phyloP scores from a whole-genome alignment of 2,329 filamentous ascomycete species.

The Aplosporella prunicola region DNA sequence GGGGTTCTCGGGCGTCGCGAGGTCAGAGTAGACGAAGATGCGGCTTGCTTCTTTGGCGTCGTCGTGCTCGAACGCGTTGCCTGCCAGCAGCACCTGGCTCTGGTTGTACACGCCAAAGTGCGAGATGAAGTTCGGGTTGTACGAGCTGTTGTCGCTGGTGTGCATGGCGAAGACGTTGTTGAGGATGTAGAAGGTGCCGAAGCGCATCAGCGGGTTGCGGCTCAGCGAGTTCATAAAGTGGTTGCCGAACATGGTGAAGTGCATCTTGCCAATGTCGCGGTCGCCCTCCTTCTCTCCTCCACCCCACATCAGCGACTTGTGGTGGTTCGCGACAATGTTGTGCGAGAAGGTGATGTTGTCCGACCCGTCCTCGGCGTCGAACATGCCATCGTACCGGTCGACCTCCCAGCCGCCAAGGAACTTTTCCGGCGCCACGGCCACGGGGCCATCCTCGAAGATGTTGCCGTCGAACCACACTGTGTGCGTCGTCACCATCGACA shows the following conservation, averaged over 20 bases:
- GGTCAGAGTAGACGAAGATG: constrained; percentile 7
- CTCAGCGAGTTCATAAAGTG: constrained; percentile 4
- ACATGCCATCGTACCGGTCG: constrained; percentile 7
- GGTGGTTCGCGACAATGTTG: constrained; percentile 9
- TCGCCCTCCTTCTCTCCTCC: constrained; percentile 5
- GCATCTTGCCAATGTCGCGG: constrained; percentile 6
- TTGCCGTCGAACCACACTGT: constrained; percentile 8
- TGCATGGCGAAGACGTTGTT: constrained; percentile 5
- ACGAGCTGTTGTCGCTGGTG: constrained; percentile 1
- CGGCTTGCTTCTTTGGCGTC: constrained; percentile 1
- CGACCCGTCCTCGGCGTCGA: constrained; percentile 8
- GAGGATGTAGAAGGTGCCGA: constrained; percentile 9
- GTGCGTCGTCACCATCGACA: constrained; percentile 4
- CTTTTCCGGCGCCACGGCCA: constrained; percentile 2
- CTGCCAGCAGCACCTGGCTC: neutral
- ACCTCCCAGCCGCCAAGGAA: constrained; percentile 4
- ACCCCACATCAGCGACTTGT: constrained; percentile 7
- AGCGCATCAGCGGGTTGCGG: constrained; percentile 8
- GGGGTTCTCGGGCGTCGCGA: constrained; percentile 1
- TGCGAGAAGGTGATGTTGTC: constrained; percentile 7
- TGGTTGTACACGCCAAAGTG: constrained; percentile 6
- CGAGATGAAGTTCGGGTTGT: constrained; percentile 5
- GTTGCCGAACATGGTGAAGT: constrained; percentile 7
- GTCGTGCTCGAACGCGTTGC: constrained; percentile 2
- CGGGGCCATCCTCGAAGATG: constrained; percentile 6